A percentile compares a stretch with the other conserved stretches of the same genome.
Conservation (phyloP, 2,329 filamentous ascomycete genomes). For the Phialocephala sp. region DNA sequence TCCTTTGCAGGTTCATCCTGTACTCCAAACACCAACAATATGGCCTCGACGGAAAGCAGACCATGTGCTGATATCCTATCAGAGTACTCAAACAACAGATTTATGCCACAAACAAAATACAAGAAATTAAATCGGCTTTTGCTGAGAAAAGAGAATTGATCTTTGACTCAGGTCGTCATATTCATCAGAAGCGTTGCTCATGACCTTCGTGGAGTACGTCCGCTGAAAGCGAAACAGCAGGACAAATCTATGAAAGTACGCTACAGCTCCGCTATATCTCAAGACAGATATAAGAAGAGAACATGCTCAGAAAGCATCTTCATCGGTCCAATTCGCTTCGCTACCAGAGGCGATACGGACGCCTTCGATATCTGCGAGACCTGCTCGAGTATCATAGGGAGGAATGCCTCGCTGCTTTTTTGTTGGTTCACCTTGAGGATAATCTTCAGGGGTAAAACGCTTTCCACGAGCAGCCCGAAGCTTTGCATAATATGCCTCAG, state of each 20-base stretch:
- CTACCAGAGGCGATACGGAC: conserved; percentile 67
- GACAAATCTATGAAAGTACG: conserved; percentile 18
- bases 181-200: conserved; percentile 32
- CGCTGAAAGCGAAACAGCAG: conserved; percentile 9
- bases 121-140: conserved; percentile 31
- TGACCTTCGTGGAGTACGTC: conserved; percentile 19
- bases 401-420: conserved; percentile 63
- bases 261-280: not conserved
- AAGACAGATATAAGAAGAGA: not conserved
- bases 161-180: conserved; percentile 19
- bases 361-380: conserved; percentile 62
- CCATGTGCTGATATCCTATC: conserved; percentile 27
- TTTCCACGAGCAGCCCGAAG: conserved; percentile 72
- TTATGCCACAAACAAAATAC: conserved; percentile 31
- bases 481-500: conserved; percentile 88
- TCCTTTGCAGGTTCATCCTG: conserved; percentile 23
- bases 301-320: conserved; percentile 58
- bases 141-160: conserved; percentile 6
- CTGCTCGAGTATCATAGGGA: conserved; percentile 52
- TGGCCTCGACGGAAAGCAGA: conserved; percentile 16
- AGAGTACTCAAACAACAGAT: conserved; percentile 30
- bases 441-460: conserved; percentile 59
- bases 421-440: conserved; percentile 48
- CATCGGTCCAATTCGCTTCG: conserved; percentile 67
- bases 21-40: conserved; percentile 29